Conservation (phyloP, 225 moss, liverwort and hornwort genomes). For the Asterella californica region DNA sequence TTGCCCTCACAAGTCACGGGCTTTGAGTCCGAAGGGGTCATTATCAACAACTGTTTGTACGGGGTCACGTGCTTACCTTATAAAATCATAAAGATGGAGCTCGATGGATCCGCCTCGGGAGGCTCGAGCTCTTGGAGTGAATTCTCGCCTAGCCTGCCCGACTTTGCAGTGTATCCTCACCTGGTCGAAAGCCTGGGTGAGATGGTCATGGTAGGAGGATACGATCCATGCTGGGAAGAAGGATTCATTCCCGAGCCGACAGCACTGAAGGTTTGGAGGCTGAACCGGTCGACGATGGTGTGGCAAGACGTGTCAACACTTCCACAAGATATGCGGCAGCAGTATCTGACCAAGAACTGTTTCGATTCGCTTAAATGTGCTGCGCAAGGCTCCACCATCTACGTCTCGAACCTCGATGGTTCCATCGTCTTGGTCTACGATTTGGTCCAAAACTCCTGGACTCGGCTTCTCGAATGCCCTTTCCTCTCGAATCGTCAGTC, state of each 20-base stretch:
- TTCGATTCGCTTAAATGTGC: constrained; percentile 43
- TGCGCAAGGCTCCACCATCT: constrained; percentile 28
- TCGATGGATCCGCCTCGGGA: constrained; percentile 7
- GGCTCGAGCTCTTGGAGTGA: constrained; percentile 34
- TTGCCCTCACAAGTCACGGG: constrained; percentile 39
- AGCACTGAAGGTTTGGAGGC: constrained; percentile 41
- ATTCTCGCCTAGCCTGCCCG: constrained; percentile 31
- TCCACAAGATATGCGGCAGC: constrained; percentile 31
- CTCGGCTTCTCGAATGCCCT: constrained; percentile 28
- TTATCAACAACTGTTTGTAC: constrained; percentile 33
- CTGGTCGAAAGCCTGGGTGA: constrained; percentile 32
- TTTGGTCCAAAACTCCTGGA: constrained; percentile 25
- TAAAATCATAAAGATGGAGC: constrained; percentile 40
- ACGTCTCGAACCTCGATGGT: constrained; percentile 32
- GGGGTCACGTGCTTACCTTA: constrained; percentile 34
- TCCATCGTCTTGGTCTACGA: constrained; percentile 32
- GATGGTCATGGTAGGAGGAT: constrained; percentile 34
- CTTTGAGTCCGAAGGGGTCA: constrained; percentile 41
- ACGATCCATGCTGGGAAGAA: constrained; percentile 36
- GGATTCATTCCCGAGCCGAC: constrained; percentile 29
- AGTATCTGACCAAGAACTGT: constrained; percentile 20
- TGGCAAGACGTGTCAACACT: constrained; percentile 41
- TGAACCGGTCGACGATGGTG: constrained; percentile 28
- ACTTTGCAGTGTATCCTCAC: constrained; percentile 41
- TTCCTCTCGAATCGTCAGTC: constrained; percentile 24